Evolutionary conservation across 306 rosid species (phyloP).

Genomic region (Vigna nakashimae): DNA sequence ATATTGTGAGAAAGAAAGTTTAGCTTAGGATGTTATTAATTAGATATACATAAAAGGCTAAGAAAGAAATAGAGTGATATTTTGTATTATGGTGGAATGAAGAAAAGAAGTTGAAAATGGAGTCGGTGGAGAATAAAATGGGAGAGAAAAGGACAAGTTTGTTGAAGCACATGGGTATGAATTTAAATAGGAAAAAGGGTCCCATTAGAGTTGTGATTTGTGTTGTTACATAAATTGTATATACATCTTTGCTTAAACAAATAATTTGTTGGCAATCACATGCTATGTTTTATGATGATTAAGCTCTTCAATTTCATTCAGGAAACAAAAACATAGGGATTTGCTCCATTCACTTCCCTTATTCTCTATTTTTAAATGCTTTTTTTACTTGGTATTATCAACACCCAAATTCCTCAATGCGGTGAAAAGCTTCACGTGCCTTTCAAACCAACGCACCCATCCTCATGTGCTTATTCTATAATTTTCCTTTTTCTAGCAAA

Average conservation of each 20-base stretch:
- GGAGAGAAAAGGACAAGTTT: slow-evolving; percentile 35
- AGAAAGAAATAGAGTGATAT: not conserved
- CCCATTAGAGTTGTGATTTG: slow-evolving; percentile 43
- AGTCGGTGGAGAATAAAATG: slow-evolving; percentile 26
- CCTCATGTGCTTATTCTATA: not conserved
- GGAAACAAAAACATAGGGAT: slow-evolving; percentile 53
- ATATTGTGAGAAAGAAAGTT: too few relatives aligned
- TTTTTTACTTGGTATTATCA: slow-evolving; percentile 14
- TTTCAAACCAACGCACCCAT: not conserved
- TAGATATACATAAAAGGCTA: not conserved
- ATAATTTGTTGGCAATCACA: slow-evolving; percentile 72
- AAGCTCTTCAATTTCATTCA: slow-evolving; percentile 49
- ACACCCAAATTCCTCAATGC: not conserved
- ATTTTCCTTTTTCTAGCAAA: too few relatives aligned
- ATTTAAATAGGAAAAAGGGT: slow-evolving; percentile 42
- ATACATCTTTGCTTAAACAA: slow-evolving; percentile 36
- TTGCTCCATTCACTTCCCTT: slow-evolving; percentile 40
- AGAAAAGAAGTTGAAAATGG: slow-evolving; percentile 14
- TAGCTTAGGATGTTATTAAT: not conserved
- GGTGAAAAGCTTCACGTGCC: not conserved
- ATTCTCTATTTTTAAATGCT: not conserved
- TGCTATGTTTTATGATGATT: slow-evolving; percentile 55
- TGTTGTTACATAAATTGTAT: not conserved
- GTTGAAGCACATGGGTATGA: slow-evolving; percentile 27
- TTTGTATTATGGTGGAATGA: not conserved